Conservation (phyloP, 345 rosid genomes). For the Cardamine resedifolia region DNA sequence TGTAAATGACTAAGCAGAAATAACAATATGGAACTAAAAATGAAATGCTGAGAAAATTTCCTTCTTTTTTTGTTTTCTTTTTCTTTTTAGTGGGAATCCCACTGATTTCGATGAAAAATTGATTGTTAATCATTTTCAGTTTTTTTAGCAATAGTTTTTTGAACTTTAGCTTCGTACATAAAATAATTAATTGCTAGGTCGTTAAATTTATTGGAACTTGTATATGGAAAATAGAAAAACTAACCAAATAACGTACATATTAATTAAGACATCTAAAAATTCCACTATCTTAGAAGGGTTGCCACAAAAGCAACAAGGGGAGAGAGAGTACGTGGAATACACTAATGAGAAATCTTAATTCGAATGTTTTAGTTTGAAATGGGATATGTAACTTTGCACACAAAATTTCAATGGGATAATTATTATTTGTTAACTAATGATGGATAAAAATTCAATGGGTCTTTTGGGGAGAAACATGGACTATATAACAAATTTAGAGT, state of each 20-base stretch:
- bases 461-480: background rate
- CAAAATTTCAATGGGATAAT: background rate
- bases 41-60: background rate
- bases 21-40: slow-evolving; percentile 6
- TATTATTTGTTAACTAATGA: slow-evolving; percentile 14
- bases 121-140: slow-evolving; percentile 7
- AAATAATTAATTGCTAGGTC: background rate
- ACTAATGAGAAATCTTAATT: slow-evolving; percentile 23
- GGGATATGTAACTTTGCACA: slow-evolving; percentile 7
- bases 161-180: background rate
- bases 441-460: slow-evolving; percentile 12
- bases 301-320: slow-evolving; percentile 16
- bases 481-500: background rate
- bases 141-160: background rate
- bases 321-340: slow-evolving; percentile 35
- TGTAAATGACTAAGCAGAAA: slow-evolving; percentile 1
- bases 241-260: background rate
- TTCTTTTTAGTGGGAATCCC: background rate
- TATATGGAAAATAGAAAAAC: background rate
- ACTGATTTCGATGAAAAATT: slow-evolving; percentile 1
- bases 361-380: slow-evolving; percentile 22
- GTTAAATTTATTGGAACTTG: background rate
- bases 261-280: background rate
- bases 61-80: too few relatives aligned
- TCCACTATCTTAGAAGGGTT: background rate